Conservation (phyloP, 2,329 filamentous ascomycete species). For the Penicillium italicum region DNA sequence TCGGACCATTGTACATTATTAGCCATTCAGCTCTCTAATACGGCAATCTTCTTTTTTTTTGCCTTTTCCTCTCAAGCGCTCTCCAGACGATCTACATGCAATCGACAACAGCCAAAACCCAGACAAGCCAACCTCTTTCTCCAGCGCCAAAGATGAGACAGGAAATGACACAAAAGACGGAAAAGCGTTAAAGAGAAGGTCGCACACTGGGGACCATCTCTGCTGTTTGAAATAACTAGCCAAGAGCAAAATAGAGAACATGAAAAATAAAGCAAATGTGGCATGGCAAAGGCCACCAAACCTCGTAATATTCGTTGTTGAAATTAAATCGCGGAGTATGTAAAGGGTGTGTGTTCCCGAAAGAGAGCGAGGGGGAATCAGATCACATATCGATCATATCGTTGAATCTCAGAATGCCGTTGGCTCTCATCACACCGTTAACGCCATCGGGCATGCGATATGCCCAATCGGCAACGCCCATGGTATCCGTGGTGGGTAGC, state of each 20-base stretch:
- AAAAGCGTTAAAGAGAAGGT: background rate
- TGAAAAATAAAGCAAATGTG: slow-evolving; percentile 9
- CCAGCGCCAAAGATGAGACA: slow-evolving; percentile 6
- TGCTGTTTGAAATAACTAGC: slow-evolving; percentile 1
- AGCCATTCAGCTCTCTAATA: slow-evolving; percentile 27
- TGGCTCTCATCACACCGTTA: slow-evolving; percentile 78
- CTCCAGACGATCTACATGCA: slow-evolving; percentile 8
- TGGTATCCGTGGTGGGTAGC: slow-evolving; percentile 23
- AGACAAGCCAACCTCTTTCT: slow-evolving; percentile 1
- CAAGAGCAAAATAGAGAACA: slow-evolving; percentile 1
- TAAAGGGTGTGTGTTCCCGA: background rate
- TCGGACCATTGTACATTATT: slow-evolving; percentile 32
- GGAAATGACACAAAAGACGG: background rate
- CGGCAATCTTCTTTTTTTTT: slow-evolving; percentile 8
- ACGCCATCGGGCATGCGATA: slow-evolving; percentile 70
- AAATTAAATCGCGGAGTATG: slow-evolving; percentile 9
- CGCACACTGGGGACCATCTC: slow-evolving; percentile 1
- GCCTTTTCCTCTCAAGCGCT: slow-evolving; percentile 20
- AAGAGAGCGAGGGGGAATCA: slow-evolving; percentile 1
- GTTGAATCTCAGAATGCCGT: slow-evolving; percentile 88
- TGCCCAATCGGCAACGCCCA: slow-evolving; percentile 39
- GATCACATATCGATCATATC: slow-evolving; percentile 74
- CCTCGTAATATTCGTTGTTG: slow-evolving; percentile 21
- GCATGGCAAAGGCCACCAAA: slow-evolving; percentile 13
- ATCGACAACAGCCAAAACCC: slow-evolving; percentile 8